Evolutionary conservation across 768 basidiomycete genomes (phyloP).

Genomic region (Russula dissimulans): DNA sequence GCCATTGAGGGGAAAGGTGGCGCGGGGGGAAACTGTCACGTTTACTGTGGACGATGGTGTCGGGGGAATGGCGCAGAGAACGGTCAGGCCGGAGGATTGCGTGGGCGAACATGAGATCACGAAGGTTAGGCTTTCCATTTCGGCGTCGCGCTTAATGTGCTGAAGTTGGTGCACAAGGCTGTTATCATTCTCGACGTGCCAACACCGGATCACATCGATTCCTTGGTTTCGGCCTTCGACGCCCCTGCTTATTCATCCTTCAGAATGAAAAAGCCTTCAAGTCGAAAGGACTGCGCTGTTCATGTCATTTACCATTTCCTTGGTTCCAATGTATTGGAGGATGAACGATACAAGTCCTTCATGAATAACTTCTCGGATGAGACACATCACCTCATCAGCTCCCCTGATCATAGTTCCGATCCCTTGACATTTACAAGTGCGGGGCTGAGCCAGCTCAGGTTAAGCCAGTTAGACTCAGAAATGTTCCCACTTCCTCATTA

Average conservation of each 20-base stretch:
- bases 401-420: conserved; percentile 50
- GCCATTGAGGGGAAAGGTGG: conserved; percentile 47
- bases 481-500: conserved; percentile 68
- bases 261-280: conserved; percentile 34
- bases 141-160: neutral
- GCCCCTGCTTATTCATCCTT: conserved; percentile 40
- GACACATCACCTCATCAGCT: conserved; percentile 69
- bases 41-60: conserved; percentile 41
- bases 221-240: conserved; percentile 40
- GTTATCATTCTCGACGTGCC: conserved; percentile 69
- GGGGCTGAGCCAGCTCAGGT: conserved; percentile 59
- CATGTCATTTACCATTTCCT: conserved; percentile 61
- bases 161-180: conserved; percentile 32
- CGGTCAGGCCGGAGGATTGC: conserved; percentile 52
- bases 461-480: conserved; percentile 59
- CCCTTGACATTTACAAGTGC: conserved; percentile 67
- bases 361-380: conserved; percentile 56
- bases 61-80: conserved; percentile 35
- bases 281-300: conserved; percentile 36
- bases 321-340: conserved; percentile 60
- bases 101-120: conserved; percentile 45
- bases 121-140: conserved; percentile 28
- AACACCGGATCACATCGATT: conserved; percentile 43
- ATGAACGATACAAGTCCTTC: conserved; percentile 60
- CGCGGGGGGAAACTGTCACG: conserved; percentile 54